Evolutionary conservation across 2,329 filamentous ascomycete genomes (phyloP).

Genomic region (Calonectria henricotiae): DNA sequence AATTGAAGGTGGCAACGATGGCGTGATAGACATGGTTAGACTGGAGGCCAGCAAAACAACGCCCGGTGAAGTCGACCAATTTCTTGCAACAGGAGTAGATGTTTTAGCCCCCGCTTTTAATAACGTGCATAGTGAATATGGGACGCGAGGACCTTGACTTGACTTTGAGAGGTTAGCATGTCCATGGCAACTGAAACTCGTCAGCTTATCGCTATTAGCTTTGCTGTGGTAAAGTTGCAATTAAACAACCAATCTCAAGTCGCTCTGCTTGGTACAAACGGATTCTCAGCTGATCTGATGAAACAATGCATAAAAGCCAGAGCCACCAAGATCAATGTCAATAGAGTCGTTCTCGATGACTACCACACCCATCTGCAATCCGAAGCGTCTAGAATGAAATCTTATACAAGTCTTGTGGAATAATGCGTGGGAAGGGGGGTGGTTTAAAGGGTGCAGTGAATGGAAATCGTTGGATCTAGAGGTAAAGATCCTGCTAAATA

Average conservation of each 20-base stretch:
- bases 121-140: slow-evolving; percentile 84
- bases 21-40: slow-evolving; percentile 74
- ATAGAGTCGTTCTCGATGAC: slow-evolving; percentile 66
- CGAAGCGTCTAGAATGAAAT: background rate
- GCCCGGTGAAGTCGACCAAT: slow-evolving; percentile 78
- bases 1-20: slow-evolving; percentile 73
- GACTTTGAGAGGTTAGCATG: slow-evolving; percentile 61
- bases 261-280: slow-evolving; percentile 65
- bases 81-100: slow-evolving; percentile 80
- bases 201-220: background rate
- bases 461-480: slow-evolving; percentile 5
- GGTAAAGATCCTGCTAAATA: background rate
- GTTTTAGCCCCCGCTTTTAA: slow-evolving; percentile 83
- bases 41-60: slow-evolving; percentile 72
- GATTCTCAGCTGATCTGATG: slow-evolving; percentile 68
- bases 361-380: slow-evolving; percentile 36
- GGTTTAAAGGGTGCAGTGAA: slow-evolving; percentile 2
- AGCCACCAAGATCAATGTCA: slow-evolving; percentile 73
- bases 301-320: slow-evolving; percentile 67
- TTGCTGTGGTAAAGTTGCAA: slow-evolving; percentile 1
- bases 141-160: slow-evolving; percentile 74
- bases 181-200: background rate
- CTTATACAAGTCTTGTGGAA: slow-evolving; percentile 8
- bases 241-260: background rate
- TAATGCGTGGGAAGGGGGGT: slow-evolving; percentile 1